Percentiles rank a stretch among this genome's conserved stretches.
phyloP scores from a whole-genome alignment of 2,329 filamentous ascomycete genomes.

The Diaporthe amygdali region DNA sequence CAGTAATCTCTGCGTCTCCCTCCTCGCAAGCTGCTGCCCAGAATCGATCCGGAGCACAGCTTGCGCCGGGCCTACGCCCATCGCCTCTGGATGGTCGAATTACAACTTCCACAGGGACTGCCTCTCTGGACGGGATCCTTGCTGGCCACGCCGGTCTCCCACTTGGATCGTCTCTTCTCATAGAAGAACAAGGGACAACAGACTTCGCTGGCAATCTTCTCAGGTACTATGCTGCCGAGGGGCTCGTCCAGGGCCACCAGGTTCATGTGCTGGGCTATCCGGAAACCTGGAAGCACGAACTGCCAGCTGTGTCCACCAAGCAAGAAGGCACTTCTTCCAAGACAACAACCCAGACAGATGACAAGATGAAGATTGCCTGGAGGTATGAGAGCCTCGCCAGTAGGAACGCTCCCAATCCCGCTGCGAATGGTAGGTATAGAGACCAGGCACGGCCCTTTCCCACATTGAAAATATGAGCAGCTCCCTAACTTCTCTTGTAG shows the following conservation, averaged over 20 bases:
- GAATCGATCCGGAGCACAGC: slow-evolving; percentile 39
- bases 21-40: slow-evolving; percentile 35
- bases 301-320: slow-evolving; percentile 72
- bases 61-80: slow-evolving; percentile 67
- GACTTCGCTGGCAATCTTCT: slow-evolving; percentile 88
- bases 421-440: slow-evolving; percentile 27
- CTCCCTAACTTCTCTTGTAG: slow-evolving; percentile 20
- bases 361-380: slow-evolving; percentile 99
- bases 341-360: slow-evolving; percentile 43
- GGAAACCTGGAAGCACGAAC: slow-evolving; percentile 80
- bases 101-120: slow-evolving; percentile 90
- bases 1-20: slow-evolving; percentile 50
- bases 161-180: slow-evolving; percentile 78
- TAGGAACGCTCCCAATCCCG: slow-evolving; percentile 36
- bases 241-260: slow-evolving; percentile 86
- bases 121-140: slow-evolving; percentile 82
- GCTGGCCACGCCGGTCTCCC: slow-evolving; percentile 86
- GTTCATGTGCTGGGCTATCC: slow-evolving; percentile 84
- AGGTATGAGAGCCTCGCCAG: slow-evolving; percentile 85
- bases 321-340: slow-evolving; percentile 34
- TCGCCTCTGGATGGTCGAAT: slow-evolving; percentile 87
- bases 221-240: slow-evolving; percentile 91
- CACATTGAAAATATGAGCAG: slow-evolving; percentile 22
- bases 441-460: not conserved
- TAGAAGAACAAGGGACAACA: slow-evolving; percentile 91